phyloP scores from a whole-genome alignment of 1,284 basidiomycete species.

The Melampsora abietis-canadensis region DNA sequence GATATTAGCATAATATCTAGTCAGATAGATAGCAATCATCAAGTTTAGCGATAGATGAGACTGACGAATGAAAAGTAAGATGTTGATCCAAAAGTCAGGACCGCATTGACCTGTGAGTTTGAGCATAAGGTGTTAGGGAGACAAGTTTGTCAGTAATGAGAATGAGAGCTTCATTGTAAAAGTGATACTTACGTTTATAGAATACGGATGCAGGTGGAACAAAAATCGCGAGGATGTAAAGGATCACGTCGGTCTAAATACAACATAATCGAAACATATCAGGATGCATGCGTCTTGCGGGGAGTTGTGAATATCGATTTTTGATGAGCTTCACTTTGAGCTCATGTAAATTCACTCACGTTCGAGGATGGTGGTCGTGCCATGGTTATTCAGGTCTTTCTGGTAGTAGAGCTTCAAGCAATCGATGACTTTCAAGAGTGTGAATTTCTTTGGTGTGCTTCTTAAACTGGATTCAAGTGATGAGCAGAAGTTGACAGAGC shows the following conservation, averaged over 20 bases:
- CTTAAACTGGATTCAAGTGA: too few relatives aligned
- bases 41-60: neutral
- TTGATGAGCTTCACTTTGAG: too few relatives aligned
- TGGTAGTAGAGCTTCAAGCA: too few relatives aligned
- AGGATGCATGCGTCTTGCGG: too few relatives aligned
- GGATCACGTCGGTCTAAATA: slow-evolving; percentile 39
- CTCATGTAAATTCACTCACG: neutral
- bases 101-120: slow-evolving; percentile 18
- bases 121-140: neutral
- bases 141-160: too few relatives aligned
- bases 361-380: slow-evolving; percentile 1
- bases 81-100: slow-evolving; percentile 44
- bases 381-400: neutral
- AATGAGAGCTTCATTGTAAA: neutral
- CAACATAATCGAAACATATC: too few relatives aligned
- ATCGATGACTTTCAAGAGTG: too few relatives aligned
- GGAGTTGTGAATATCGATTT: too few relatives aligned
- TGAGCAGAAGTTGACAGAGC: too few relatives aligned
- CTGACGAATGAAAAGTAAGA: slow-evolving; percentile 36
- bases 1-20: neutral
- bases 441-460: too few relatives aligned
- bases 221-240: slow-evolving; percentile 45
- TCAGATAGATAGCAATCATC: neutral
- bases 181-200: slow-evolving; percentile 21
- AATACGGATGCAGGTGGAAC: slow-evolving; percentile 42